These are phyloP conservation scores for Fusarium tanahbumbuense DNA, from an alignment of 2,329 filamentous ascomycete species.

Conservation along the genomic window DNA sequence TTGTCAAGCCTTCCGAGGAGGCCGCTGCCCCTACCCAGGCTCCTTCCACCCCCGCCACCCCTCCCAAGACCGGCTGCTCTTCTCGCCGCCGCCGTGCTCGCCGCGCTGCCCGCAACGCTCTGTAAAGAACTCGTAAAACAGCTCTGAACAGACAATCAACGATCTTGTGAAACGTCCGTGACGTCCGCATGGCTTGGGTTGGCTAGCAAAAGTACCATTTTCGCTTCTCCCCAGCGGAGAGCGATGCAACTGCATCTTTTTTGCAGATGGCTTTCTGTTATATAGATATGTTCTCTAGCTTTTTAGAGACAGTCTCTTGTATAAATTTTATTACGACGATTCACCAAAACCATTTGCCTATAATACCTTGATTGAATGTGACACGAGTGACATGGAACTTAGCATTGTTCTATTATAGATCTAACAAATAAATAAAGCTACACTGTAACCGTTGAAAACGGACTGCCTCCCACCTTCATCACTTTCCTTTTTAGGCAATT, in stretches of 20 bases:
- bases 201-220: conserved; percentile 8
- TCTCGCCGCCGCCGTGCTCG: conserved; percentile 40
- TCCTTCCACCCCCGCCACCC: conserved; percentile 19
- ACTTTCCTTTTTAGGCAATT: not conserved
- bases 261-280: conserved; percentile 43
- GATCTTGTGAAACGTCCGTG: conserved; percentile 18
- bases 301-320: conserved; percentile 41
- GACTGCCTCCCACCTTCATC: not conserved
- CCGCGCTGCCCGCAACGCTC: conserved; percentile 37
- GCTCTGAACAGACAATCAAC: not conserved
- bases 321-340: conserved; percentile 44
- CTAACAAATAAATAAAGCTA: too few species aligned
- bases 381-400: not conserved
- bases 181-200: conserved; percentile 16
- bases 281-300: conserved; percentile 42
- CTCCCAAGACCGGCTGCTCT: conserved; percentile 39
- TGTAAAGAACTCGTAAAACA: conserved; percentile 35
- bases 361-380: not conserved
- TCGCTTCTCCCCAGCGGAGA: conserved; percentile 35
- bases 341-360: not conserved
- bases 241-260: conserved; percentile 32
- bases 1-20: conserved; percentile 33
- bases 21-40: conserved; percentile 26
- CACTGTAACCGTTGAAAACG: too few species aligned
- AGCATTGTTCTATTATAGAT: not conserved